These are phyloP conservation scores for Metarhizium humberi DNA, from an alignment of 2,329 filamentous ascomycete species.

Conservation along the genomic window DNA sequence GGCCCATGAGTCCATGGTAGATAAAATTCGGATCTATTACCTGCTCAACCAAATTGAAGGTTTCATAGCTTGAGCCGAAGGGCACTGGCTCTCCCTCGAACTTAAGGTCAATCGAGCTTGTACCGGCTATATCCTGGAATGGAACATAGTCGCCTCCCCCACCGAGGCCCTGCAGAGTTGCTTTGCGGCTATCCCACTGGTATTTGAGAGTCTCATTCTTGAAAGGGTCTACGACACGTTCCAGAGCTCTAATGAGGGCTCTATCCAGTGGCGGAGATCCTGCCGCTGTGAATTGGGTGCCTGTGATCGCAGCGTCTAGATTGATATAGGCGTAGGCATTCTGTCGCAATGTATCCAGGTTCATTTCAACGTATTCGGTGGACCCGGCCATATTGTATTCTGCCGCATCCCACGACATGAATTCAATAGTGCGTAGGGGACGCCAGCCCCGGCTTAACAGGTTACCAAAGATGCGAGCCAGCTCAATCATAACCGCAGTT, in stretches of 20 bases:
- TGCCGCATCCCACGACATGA: constrained; percentile 91
- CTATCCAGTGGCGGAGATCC: constrained; percentile 74
- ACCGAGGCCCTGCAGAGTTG: constrained; percentile 58
- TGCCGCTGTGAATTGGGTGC: constrained; percentile 63
- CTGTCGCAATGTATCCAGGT: constrained; percentile 59
- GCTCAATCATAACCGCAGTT: constrained; percentile 83
- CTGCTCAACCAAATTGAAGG: constrained; percentile 72
- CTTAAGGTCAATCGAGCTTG: constrained; percentile 74
- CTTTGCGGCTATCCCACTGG: constrained; percentile 61
- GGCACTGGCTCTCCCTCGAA: constrained; percentile 63
- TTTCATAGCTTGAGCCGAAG: constrained; percentile 81
- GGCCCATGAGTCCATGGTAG: constrained; percentile 70
- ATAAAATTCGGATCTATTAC: constrained; percentile 74
- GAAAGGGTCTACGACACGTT: constrained; percentile 63
- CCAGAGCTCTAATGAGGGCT: constrained; percentile 62
- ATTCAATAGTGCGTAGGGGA: constrained; percentile 88
- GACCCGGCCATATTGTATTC: constrained; percentile 92
- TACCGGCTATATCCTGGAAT: constrained; percentile 87
- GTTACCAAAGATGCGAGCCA: constrained; percentile 76
- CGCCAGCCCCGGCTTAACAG: constrained; percentile 73
- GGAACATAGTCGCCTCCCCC: constrained; percentile 76
- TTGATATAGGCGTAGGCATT: constrained; percentile 86
- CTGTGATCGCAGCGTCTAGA: constrained; percentile 73
- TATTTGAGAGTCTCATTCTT: constrained; percentile 63
- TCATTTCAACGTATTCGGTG: constrained; percentile 88